A percentile compares a stretch with the other conserved stretches of the same genome.
These are phyloP conservation scores for Scalesia atractyloides DNA, from an alignment of 129 eudicot genomes.

Conservation along the genomic window DNA sequence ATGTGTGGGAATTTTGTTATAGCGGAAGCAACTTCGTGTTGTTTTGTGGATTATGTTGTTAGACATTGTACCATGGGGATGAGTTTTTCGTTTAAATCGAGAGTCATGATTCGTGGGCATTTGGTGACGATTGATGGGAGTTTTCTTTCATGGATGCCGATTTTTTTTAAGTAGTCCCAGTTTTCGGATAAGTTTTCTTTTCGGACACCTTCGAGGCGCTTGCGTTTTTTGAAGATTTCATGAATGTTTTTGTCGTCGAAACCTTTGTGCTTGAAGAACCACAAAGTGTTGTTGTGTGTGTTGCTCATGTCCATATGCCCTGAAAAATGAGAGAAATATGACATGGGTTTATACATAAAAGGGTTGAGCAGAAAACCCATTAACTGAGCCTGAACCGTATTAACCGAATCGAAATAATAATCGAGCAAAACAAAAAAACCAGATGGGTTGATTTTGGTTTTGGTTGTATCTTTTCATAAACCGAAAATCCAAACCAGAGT, in stretches of 20 bases:
- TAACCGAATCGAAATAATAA: background rate
- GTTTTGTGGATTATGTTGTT: constrained; percentile 66
- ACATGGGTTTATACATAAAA: background rate
- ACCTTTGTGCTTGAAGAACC: constrained; percentile 95
- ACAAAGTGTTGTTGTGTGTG: constrained; percentile 62
- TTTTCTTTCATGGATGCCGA: constrained; percentile 87
- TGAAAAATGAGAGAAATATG: constrained; percentile 25
- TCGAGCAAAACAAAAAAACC: background rate
- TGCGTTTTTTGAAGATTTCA: constrained; percentile 77
- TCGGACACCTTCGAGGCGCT: constrained; percentile 64
- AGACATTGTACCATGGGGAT: constrained; percentile 90
- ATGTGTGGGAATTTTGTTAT: constrained; percentile 87
- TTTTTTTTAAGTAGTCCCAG: constrained; percentile 80
- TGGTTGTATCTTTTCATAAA: background rate
- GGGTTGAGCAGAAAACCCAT: background rate
- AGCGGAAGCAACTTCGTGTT: constrained; percentile 78
- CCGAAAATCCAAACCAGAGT: background rate
- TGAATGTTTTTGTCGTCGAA: constrained; percentile 76
- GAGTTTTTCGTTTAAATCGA: constrained; percentile 71
- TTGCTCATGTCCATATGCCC: constrained; percentile 65
- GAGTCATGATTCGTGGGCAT: constrained; percentile 85
- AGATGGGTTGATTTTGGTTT: background rate
- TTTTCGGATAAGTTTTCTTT: constrained; percentile 68
- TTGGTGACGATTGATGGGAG: constrained; percentile 74
- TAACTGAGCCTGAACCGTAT: background rate